Evolutionary conservation across 2,329 filamentous ascomycete species (phyloP).

Genomic region (Penicillium glabrum): DNA sequence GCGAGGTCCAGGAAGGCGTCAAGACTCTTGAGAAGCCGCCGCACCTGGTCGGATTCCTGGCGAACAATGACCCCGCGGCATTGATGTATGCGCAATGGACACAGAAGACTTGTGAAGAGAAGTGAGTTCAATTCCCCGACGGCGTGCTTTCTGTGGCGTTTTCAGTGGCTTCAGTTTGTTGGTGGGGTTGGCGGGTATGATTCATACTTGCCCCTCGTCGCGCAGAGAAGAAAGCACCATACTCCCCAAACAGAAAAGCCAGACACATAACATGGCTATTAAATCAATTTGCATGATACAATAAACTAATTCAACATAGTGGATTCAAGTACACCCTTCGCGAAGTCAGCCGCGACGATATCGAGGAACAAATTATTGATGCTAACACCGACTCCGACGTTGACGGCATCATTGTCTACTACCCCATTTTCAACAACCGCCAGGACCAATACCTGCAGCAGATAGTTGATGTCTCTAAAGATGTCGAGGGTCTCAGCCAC

Average conservation of each 20-base stretch:
- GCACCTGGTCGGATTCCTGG: conserved; percentile 84
- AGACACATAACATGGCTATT: background rate
- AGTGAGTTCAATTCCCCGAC: conserved; percentile 60
- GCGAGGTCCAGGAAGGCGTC: conserved; percentile 75
- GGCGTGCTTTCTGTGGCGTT: conserved; percentile 9
- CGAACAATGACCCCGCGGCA: conserved; percentile 87
- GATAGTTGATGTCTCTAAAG: conserved; percentile 84
- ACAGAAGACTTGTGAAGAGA: conserved; percentile 91
- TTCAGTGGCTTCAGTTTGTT: background rate
- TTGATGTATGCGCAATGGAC: conserved; percentile 96
- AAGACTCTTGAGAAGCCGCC: conserved; percentile 71
- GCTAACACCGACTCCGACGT: conserved; percentile 77
- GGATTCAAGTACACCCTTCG: conserved; percentile 88
- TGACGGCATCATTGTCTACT: conserved; percentile 96
- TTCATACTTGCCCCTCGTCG: conserved; percentile 26
- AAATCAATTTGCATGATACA: background rate
- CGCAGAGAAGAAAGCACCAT: conserved; percentile 10
- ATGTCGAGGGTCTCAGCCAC: conserved; percentile 93
- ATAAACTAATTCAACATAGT: conserved; percentile 47
- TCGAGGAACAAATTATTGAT: conserved; percentile 83
- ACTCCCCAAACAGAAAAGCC: background rate
- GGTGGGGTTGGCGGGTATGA: conserved; percentile 18
- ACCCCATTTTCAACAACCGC: conserved; percentile 88
- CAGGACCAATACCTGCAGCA: conserved; percentile 97
- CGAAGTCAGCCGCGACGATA: conserved; percentile 77